A percentile compares a stretch with the other conserved stretches of the same genome.
These are phyloP conservation scores for Gamarada debralockiae DNA, from an alignment of 495 filamentous ascomycete genomes.

Conservation along the genomic window DNA sequence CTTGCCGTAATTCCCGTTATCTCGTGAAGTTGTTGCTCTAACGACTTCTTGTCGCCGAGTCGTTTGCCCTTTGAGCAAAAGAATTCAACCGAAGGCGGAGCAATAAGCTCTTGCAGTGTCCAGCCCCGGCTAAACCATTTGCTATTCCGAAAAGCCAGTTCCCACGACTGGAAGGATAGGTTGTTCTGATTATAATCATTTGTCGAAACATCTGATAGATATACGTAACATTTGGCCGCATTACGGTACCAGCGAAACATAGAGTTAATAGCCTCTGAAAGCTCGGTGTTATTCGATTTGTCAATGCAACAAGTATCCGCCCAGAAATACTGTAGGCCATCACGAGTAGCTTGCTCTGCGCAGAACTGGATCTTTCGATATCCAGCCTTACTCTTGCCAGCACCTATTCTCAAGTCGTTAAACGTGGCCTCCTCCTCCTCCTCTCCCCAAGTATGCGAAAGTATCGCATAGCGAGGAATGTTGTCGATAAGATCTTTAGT, in stretches of 20 bases:
- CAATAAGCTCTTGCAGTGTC: too few relatives aligned
- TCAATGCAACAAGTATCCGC: too few relatives aligned
- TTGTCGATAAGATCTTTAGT: conserved; percentile 14
- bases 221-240: too few relatives aligned
- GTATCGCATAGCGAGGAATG: conserved; percentile 16
- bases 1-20: conserved; percentile 1
- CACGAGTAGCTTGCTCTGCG: too few relatives aligned
- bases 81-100: background rate
- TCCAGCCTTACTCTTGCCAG: conserved; percentile 16
- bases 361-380: too few relatives aligned
- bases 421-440: conserved; percentile 22
- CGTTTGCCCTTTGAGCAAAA: background rate
- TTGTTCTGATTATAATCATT: background rate
- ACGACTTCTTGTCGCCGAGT: background rate
- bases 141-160: background rate
- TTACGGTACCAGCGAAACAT: too few relatives aligned
- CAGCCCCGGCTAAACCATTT: too few relatives aligned
- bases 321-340: too few relatives aligned
- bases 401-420: conserved; percentile 7
- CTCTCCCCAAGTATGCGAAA: background rate
- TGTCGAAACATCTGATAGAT: conserved; percentile 11
- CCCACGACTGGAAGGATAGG: too few relatives aligned
- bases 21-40: too few relatives aligned
- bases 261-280: too few relatives aligned
- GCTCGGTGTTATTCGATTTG: too few relatives aligned